These are phyloP conservation scores for Trichoderma koningii DNA, from an alignment of 2,329 filamentous ascomycete species.

Conservation along the genomic window DNA sequence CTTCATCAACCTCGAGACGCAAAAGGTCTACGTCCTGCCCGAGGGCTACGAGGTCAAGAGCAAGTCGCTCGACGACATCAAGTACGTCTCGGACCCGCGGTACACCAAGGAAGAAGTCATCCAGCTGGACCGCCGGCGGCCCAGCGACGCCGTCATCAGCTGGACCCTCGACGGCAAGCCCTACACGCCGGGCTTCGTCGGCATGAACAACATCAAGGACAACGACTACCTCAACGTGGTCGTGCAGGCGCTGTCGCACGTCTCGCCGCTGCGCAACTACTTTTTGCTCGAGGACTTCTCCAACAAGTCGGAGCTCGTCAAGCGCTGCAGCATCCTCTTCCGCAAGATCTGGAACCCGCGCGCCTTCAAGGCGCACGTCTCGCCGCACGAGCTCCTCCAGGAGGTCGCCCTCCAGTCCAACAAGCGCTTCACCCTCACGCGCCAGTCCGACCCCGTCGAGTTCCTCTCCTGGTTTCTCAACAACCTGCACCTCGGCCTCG, in stretches of 20 bases:
- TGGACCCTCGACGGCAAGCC: conserved; percentile 81
- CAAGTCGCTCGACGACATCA: conserved; percentile 95
- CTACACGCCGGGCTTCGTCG: conserved; percentile 92
- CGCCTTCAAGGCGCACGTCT: conserved; percentile 95
- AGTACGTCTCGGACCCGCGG: conserved; percentile 91
- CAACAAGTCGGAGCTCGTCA: conserved; percentile 73
- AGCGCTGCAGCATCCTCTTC: conserved; percentile 84
- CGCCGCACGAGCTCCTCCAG: conserved; percentile 93
- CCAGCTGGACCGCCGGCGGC: conserved; percentile 66
- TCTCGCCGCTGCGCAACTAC: conserved; percentile 85
- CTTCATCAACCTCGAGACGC: conserved; percentile 95
- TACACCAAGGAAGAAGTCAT: conserved; percentile 80
- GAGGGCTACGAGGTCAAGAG: conserved; percentile 97
- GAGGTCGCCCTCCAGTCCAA: conserved; percentile 88
- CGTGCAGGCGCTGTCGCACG: conserved; percentile 87
- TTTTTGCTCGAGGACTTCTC: conserved; percentile 84
- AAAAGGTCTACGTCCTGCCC: conserved; percentile 87
- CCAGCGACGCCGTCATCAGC: conserved; percentile 50
- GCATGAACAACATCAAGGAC: conserved; percentile 99
- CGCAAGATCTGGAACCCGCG: conserved; percentile 98
- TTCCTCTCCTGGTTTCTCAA: conserved; percentile 98
- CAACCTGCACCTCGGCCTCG: conserved; percentile 87
- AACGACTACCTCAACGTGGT: conserved; percentile 99
- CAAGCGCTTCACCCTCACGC: conserved; percentile 87
- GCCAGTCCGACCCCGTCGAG: conserved; percentile 92